Evolutionary conservation across 2,329 filamentous ascomycete genomes (phyloP).

Genomic region (Dothideomycetidae sp.): DNA sequence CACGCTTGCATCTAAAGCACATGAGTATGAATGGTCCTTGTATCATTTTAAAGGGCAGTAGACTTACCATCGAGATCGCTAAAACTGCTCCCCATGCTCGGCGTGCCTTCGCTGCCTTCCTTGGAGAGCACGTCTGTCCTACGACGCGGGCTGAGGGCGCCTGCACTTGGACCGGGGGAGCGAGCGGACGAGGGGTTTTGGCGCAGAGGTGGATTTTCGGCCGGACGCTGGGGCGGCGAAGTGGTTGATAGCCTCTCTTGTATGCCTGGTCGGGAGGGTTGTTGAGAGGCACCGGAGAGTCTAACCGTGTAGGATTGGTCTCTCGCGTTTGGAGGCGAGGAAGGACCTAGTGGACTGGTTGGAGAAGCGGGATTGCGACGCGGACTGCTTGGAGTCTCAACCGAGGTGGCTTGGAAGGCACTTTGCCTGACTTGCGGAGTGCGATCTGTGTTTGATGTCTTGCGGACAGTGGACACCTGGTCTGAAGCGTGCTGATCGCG

Average conservation of each 20-base stretch:
- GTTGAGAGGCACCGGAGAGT: too few relatives aligned
- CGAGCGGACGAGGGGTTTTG: neutral
- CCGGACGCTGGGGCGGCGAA: neutral
- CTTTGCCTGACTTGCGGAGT: constrained; percentile 8
- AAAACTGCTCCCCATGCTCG: constrained; percentile 74
- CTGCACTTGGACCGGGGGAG: constrained; percentile 14
- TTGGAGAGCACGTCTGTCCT: constrained; percentile 45
- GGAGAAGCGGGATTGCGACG: too few relatives aligned
- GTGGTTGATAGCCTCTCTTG: neutral
- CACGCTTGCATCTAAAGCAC: constrained; percentile 56
- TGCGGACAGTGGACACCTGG: constrained; percentile 11
- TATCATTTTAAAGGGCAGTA: too few relatives aligned
- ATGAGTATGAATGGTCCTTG: too few relatives aligned
- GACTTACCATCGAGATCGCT: constrained; percentile 62
- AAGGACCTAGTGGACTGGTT: neutral
- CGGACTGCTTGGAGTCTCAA: neutral
- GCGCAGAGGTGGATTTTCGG: neutral
- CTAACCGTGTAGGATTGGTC: too few relatives aligned
- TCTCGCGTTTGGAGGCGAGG: neutral
- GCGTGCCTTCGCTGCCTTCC: constrained; percentile 57
- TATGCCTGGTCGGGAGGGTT: neutral
- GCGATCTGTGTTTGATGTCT: constrained; percentile 9
- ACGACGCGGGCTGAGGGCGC: constrained; percentile 37
- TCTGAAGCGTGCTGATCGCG: constrained; percentile 13
- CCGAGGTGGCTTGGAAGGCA: neutral